Base-by-base conservation (phyloP, 352 stramenopile species). In the Globisporangium rhizosaccharum region DNA sequence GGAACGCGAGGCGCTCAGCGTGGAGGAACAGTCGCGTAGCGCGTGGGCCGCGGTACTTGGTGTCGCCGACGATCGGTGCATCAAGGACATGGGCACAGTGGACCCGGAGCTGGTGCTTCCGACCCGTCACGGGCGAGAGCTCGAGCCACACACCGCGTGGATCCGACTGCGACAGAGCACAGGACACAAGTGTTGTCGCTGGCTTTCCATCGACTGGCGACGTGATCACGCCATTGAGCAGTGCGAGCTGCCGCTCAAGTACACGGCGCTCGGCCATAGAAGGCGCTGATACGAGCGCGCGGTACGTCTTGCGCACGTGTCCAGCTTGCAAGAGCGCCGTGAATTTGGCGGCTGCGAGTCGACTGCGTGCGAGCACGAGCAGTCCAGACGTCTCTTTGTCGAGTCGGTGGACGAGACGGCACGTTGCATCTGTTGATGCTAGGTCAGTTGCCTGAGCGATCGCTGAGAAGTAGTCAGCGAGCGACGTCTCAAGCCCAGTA, bases 371-470 rank as follows among this genome's bases (percentile, higher is more conserved):
- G 10, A 91, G 61, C 17, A 91, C 79, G 18, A 91, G 50, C 48
- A 88, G 20, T 2, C 82, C 82, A 2, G 82, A 91, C 17, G 79
- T 91, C 26, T 85, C 72, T 37, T 83, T 88, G 53, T 91, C 82
- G 46, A 91, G 68, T 17, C 82, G 79, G 70, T 91, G 82, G 26
- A 91, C 82, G 28, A 88, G 47, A 23, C 68, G 70, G 7, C 77
- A 62, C 33, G 74, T 45, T 20, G 77, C 60, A 2, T 51, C 15
- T 41, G 52, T 3, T 59, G 39, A 8, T 56, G 47, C 20, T 41
- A 1, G 17, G 3, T 9, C 26, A 11, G 26, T 3, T 20, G 25
- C 46, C 10, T 55, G 58, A 17, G 71, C 72, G 20, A 90, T 57
- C 2, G 61, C 65, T 42, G 76, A 65, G 17, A 90, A 61, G 51